These are phyloP conservation scores for Venturiaceae sp. DNA, from an alignment of 2,329 filamentous ascomycete species.

Conservation along the genomic window DNA sequence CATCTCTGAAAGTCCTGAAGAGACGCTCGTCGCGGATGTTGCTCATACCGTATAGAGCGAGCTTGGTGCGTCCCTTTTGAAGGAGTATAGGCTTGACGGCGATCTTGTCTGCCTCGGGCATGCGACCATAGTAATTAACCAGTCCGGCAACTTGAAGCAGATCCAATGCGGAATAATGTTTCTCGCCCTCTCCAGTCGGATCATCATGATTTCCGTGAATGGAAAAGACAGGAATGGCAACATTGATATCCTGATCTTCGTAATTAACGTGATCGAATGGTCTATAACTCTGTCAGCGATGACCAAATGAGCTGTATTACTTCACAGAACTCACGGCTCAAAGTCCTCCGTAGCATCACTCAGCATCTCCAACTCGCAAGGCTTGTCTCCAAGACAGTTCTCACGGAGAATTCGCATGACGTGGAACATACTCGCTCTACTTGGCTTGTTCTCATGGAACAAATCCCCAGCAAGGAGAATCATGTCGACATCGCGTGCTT, in stretches of 20 bases:
- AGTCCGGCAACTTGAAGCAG: constrained; percentile 83
- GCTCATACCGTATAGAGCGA: constrained; percentile 88
- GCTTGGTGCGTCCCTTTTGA: constrained; percentile 86
- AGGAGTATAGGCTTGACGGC: constrained; percentile 82
- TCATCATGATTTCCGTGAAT: constrained; percentile 99
- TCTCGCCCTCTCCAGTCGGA: constrained; percentile 58
- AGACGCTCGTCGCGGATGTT: constrained; percentile 94
- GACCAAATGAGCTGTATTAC: background rate
- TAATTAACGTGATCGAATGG: constrained; percentile 95
- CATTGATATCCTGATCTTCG: constrained; percentile 92
- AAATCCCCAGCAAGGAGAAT: constrained; percentile 88
- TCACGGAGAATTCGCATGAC: constrained; percentile 90
- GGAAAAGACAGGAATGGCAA: constrained; percentile 94
- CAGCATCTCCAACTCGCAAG: constrained; percentile 88
- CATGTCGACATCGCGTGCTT: constrained; percentile 91
- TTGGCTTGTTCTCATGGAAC: constrained; percentile 97
- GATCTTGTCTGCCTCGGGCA: constrained; percentile 88
- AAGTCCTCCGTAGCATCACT: constrained; percentile 91
- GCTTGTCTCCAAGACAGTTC: constrained; percentile 92
- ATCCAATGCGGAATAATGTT: constrained; percentile 69
- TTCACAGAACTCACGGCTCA: constrained; percentile 41
- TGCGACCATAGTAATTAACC: constrained; percentile 91
- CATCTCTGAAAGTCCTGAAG: constrained; percentile 86
- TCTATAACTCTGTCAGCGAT: constrained; percentile 17
- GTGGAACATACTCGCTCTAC: constrained; percentile 89